These are phyloP conservation scores for Kazachstania viticola DNA, from an alignment of 805 yeast species.

Conservation along the genomic window DNA sequence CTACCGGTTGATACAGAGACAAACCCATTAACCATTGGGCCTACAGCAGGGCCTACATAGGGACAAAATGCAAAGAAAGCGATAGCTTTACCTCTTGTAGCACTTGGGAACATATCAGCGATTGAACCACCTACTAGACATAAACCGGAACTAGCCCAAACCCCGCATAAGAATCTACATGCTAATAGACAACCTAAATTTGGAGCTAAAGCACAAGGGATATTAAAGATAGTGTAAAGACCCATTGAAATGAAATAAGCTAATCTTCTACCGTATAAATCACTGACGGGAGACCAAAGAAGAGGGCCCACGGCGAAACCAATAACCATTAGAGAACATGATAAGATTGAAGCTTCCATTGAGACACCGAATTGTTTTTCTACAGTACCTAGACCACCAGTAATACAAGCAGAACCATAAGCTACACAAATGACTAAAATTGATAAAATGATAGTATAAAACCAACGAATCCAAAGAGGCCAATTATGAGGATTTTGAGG, in stretches of 20 bases:
- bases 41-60: constrained; percentile 84
- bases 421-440: constrained; percentile 79
- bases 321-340: constrained; percentile 78
- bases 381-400: constrained; percentile 71
- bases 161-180: constrained; percentile 81
- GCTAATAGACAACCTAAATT: constrained; percentile 73
- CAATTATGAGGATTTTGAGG: constrained; percentile 90
- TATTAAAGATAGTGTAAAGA: constrained; percentile 66
- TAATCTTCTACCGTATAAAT: constrained; percentile 75
- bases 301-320: constrained; percentile 85
- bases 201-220: constrained; percentile 77
- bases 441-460: constrained; percentile 58
- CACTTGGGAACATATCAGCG: constrained; percentile 77
- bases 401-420: constrained; percentile 82
- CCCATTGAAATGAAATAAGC: constrained; percentile 70
- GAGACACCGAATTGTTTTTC: constrained; percentile 58
- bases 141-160: constrained; percentile 71
- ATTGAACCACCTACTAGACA: constrained; percentile 85
- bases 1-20: constrained; percentile 59
- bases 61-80: constrained; percentile 89
- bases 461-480: constrained; percentile 45
- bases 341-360: constrained; percentile 63
- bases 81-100: constrained; percentile 77
- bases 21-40: constrained; percentile 83
- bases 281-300: constrained; percentile 82